Percentiles rank a stretch among this genome's conserved stretches.
Conservation (phyloP, 768 basidiomycete species). For the Sarcomyxa edulis region DNA sequence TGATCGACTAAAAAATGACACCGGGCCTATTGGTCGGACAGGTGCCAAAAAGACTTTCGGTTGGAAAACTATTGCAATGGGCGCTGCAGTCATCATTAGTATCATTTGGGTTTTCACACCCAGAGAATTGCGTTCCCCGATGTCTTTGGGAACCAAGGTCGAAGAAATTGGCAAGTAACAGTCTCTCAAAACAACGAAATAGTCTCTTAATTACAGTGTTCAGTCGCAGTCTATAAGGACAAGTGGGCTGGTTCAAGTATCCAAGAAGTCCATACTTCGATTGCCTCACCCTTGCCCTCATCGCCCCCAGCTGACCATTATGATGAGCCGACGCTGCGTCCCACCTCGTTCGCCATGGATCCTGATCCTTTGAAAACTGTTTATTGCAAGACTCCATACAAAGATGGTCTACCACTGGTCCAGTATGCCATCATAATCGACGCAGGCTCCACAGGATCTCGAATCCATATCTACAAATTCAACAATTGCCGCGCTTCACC, state of each 20-base stretch:
- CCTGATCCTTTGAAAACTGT: slow-evolving; percentile 69
- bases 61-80: slow-evolving; percentile 72
- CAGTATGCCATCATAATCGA: slow-evolving; percentile 98
- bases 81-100: slow-evolving; percentile 47
- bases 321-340: slow-evolving; percentile 19
- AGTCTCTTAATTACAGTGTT: background rate
- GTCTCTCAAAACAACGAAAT: background rate
- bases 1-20: too few relatives aligned
- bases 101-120: slow-evolving; percentile 70
- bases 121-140: slow-evolving; percentile 12
- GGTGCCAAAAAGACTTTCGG: slow-evolving; percentile 28
- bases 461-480: slow-evolving; percentile 99
- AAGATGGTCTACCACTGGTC: slow-evolving; percentile 50
- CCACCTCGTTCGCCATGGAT: slow-evolving; percentile 66
- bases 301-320: slow-evolving; percentile 8
- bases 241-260: background rate
- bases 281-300: slow-evolving; percentile 7
- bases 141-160: slow-evolving; percentile 1
- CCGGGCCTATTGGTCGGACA: too few relatives aligned
- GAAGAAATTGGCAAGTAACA: background rate
- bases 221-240: background rate
- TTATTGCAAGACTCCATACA: slow-evolving; percentile 58
- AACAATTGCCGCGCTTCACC: slow-evolving; percentile 79
- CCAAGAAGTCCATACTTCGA: background rate
- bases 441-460: slow-evolving; percentile 94